Conservation (phyloP, 108 stramenopile species). For the Skeletonema menzelii region DNA sequence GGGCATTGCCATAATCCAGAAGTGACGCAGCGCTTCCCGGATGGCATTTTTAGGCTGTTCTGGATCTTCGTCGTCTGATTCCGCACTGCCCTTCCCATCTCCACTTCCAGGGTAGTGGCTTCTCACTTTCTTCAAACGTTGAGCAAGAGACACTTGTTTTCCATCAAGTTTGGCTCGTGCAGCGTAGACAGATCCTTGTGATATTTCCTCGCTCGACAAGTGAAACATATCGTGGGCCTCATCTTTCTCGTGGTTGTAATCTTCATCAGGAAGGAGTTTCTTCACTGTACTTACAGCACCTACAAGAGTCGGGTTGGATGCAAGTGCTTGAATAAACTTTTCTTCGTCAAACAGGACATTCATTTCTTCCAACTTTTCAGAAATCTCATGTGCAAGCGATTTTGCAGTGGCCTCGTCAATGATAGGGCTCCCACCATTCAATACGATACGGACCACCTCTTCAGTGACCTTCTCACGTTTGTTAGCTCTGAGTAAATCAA, state of each 20-base stretch:
- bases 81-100: background rate
- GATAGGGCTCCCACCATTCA: background rate
- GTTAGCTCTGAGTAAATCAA: background rate
- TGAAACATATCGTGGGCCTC: background rate
- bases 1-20: constrained; percentile 48
- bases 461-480: background rate
- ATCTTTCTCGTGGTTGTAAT: background rate
- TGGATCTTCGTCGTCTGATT: background rate
- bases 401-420: background rate
- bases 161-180: background rate
- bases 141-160: background rate
- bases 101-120: background rate
- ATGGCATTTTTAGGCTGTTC: background rate
- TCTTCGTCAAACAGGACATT: background rate
- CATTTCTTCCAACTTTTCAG: background rate
- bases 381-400: background rate
- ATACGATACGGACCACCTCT: constrained; percentile 1
- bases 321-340: background rate
- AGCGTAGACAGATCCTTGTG: background rate
- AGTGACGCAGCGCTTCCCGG: constrained; percentile 25
- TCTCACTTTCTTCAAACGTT: background rate
- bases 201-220: background rate
- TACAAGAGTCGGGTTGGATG: background rate
- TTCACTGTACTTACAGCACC: background rate
- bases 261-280: background rate